Evolutionary conservation across 2,329 filamentous ascomycete species (phyloP), one percentile per base, ranked within the genome.

Genomic region (Pyrenophora tritici-repentis): DNA sequence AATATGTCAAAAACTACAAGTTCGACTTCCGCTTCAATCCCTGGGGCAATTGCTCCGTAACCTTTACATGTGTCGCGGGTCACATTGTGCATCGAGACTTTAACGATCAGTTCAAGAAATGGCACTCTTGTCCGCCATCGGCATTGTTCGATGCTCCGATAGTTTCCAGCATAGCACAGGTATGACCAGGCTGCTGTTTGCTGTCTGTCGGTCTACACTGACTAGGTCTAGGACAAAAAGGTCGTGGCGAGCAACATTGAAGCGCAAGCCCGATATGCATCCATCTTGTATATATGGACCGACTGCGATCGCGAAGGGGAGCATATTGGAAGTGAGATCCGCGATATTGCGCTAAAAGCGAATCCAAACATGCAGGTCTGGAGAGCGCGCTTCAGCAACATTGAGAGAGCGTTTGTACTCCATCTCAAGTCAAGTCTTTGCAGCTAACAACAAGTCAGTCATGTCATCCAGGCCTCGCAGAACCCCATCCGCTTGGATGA

Each of bases 301-400:
- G 94, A 99, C 81, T 97, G 94, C 74, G 94, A 99, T 79, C 86
- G 92, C 47, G 94, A 99, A 79, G 94, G 94, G 31, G 94, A 99
- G 73, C 89, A 97, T 69, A 99, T 99, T 61, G 94, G 94, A 6
- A 83, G 88, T 33, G 93, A 99, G 72, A 93, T 99, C 54, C 86
- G 91, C 37, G 83, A 89, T 44, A 87, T 93, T 51, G 94, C 94
- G 4, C 78, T 81, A 39, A 85, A 86, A 65, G 87, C 84, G 8
- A 97, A 97, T 58, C 74, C 81, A 8, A 78, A 79, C 1, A 86
- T 99, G 35, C 81, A 91, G 55, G 84, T 97, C 50, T 94, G 90
- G 68, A 83, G 94, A 63, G 94, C 94, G 12, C 87, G 81, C 53
- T 99, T 99, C 76, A 97, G 91, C 78, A 99, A 99, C 70, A 93